Evolutionary conservation across 2,329 filamentous ascomycete species (phyloP).

Genomic region (Sclerotinia minor): DNA sequence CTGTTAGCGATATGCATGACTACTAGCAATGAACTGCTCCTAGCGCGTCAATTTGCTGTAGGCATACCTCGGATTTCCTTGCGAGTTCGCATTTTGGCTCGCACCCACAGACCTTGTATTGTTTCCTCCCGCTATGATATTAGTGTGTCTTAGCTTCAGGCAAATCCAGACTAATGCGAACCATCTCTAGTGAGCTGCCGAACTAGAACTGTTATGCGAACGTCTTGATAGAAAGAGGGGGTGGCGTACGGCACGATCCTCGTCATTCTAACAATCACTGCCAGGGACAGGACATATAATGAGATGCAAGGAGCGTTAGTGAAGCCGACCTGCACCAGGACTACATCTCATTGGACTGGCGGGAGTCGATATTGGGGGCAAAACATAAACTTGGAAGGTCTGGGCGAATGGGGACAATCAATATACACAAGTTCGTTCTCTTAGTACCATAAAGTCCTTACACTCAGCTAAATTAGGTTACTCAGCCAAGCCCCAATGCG

Average conservation of each 20-base stretch:
- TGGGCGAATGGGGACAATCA: not conserved
- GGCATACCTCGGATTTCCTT: too few species aligned
- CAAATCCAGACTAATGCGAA: not conserved
- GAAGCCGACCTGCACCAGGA: not conserved
- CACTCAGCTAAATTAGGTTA: not conserved
- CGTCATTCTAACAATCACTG: not conserved
- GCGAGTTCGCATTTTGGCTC: not conserved
- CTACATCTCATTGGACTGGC: not conserved
- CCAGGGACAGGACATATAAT: not conserved
- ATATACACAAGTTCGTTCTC: not conserved
- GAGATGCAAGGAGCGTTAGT: not conserved
- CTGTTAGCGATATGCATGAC: not conserved
- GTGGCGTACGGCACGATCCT: not conserved
- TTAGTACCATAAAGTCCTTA: not conserved
- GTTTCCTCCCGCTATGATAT: too few species aligned
- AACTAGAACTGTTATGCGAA: not conserved
- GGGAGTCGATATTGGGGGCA: not conserved
- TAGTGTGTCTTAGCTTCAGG: not conserved
- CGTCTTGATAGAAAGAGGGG: not conserved
- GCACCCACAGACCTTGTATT: not conserved
- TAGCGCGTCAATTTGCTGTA: not conserved
- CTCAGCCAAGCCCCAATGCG: slow-evolving; percentile 1
- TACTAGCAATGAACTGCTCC: not conserved
- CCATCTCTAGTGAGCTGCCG: not conserved
- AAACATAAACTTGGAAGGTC: not conserved